Base-by-base conservation (phyloP, 1,139 yeast species). In the Yamadazyma friedrichii region DNA sequence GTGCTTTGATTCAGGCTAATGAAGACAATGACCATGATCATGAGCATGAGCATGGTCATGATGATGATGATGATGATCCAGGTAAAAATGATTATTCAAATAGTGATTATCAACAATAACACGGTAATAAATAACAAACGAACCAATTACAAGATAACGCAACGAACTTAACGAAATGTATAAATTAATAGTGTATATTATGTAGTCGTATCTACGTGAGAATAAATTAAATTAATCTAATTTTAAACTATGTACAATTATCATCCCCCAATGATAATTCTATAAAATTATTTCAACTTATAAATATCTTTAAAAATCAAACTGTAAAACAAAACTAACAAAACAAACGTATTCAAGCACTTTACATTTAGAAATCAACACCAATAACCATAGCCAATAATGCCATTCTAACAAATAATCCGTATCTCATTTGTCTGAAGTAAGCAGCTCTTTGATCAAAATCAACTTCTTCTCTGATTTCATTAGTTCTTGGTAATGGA, bases 361-460 rank as follows among this genome's bases (percentile, higher is more conserved):
- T 5, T 8, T 20, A 15, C 11, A 10, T 6, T 36, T 65, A 71
- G 49, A 76, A 75, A 55, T 82, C 87, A 55, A 80, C 87, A 57
- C 98, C 98, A 68, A 94, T 82, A 50, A 94, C 98, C 95, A 93
- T 86, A 46, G 98, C 97, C 64, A 94, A 78, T 52, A 94, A 74
- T 15, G 98, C 98, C 99, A 94, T 94, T 78, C 99, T 88, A 42
- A 94, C 96, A 62, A 83, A 94, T 66, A 94, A 77, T 47, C 99
- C 99, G 62, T 93, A 93, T 68, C 94, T 85, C 98, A 93, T 93
- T 76, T 91, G 98, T 80, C 98, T 87, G 76, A 93, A 93, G 74
- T 93, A 93, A 47, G 98, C 98, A 51, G 98, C 98, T 67, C 98
- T 86, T 67, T 91, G 97, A 67, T 94, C 99, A 60, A 91, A 93